Conservation (phyloP, 495 filamentous ascomycete species). For the Friedmanniomyces simplex region DNA sequence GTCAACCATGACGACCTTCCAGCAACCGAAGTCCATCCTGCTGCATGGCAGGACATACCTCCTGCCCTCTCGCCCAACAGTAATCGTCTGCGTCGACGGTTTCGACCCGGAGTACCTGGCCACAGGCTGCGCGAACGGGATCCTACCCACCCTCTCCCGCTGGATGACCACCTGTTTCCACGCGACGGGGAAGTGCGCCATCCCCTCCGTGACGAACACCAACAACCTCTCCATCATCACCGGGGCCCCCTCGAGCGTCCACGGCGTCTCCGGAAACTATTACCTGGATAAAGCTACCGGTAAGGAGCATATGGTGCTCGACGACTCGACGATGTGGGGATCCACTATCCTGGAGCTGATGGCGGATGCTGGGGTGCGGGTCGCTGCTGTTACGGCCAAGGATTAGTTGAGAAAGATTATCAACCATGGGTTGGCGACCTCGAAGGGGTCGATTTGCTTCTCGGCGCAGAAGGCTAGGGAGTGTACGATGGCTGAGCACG, state of each 20-base stretch:
- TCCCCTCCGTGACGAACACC: constrained; percentile 34
- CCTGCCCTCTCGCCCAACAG: constrained; percentile 18
- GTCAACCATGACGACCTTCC: no score
- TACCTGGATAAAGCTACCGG: constrained; percentile 31
- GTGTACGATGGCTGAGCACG: constrained; percentile 10
- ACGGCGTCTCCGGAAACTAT: constrained; percentile 34
- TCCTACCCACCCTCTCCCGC: no score
- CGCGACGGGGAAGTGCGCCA: constrained; percentile 27
- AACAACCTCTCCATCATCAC: constrained; percentile 34
- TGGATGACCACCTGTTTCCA: constrained; percentile 30
- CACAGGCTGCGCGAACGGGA: constrained; percentile 23
- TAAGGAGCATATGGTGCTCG: constrained; percentile 31
- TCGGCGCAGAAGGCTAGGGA: constrained; percentile 25
- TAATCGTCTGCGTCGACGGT: constrained; percentile 33
- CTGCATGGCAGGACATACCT: constrained; percentile 7
- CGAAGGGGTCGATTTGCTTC: constrained; percentile 29
- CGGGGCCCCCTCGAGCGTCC: constrained; percentile 25
- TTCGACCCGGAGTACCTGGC: constrained; percentile 31
- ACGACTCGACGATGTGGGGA: constrained; percentile 28
- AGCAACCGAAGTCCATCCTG: not conserved
- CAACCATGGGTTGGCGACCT: constrained; percentile 21
- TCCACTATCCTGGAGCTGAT: constrained; percentile 33
- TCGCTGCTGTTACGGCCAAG: constrained; percentile 34
- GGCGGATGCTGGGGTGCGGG: constrained; percentile 27
- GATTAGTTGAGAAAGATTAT: constrained; percentile 33